A percentile compares a stretch with the other conserved stretches of the same genome.
Conservation (phyloP, 2,329 filamentous ascomycete species). For the Ascochyta viciae-villosae region DNA sequence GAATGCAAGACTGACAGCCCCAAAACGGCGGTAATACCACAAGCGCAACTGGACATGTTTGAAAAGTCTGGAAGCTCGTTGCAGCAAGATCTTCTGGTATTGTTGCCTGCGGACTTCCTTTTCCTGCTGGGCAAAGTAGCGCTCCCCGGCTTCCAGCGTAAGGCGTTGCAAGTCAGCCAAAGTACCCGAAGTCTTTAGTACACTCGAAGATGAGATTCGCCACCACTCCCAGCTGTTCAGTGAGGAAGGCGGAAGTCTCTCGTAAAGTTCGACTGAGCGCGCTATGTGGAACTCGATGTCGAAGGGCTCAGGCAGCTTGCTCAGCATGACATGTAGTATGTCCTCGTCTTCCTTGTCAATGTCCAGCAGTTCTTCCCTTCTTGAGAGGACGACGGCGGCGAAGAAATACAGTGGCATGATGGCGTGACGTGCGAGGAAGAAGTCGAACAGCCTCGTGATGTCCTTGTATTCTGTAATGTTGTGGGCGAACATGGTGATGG, state of each 20-base stretch:
- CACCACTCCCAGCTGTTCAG: conserved; percentile 72
- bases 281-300: conserved; percentile 80
- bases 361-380: conserved; percentile 83
- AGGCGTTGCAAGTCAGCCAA: conserved; percentile 58
- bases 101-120: conserved; percentile 74
- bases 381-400: conserved; percentile 74
- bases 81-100: conserved; percentile 44
- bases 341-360: conserved; percentile 78
- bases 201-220: conserved; percentile 75
- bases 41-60: conserved; percentile 51
- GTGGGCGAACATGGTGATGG: conserved; percentile 94
- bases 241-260: conserved; percentile 72
- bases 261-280: conserved; percentile 69
- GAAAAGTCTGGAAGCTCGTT: conserved; percentile 56
- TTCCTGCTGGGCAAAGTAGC: conserved; percentile 74
- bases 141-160: conserved; percentile 69
- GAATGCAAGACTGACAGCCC: conserved; percentile 62
- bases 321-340: conserved; percentile 87
- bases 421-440: conserved; percentile 85
- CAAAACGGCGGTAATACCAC: conserved; percentile 72
- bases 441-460: conserved; percentile 91
- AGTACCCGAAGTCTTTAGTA: conserved; percentile 80
- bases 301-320: conserved; percentile 82
- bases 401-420: conserved; percentile 91
- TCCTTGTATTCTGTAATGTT: conserved; percentile 89